These are phyloP conservation scores for Boletellus sp. DNA, from an alignment of 768 basidiomycete genomes.

Conservation along the genomic window DNA sequence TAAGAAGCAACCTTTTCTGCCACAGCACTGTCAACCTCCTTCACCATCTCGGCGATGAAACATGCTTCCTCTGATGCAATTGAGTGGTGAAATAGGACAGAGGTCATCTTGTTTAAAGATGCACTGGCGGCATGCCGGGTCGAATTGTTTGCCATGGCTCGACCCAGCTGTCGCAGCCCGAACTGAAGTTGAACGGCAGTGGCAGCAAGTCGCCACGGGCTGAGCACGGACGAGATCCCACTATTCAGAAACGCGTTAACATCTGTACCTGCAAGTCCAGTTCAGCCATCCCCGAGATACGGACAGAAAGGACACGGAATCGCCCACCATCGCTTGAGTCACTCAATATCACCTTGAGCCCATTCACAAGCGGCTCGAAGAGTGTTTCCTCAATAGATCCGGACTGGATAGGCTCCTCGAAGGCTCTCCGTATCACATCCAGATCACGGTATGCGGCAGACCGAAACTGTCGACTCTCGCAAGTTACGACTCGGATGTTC, in stretches of 20 bases:
- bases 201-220: constrained; percentile 81
- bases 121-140: constrained; percentile 50
- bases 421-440: constrained; percentile 63
- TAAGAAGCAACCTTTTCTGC: constrained; percentile 54
- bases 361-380: constrained; percentile 61
- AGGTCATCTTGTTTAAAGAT: constrained; percentile 62
- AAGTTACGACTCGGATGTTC: constrained; percentile 55
- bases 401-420: constrained; percentile 58
- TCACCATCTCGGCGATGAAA: constrained; percentile 79
- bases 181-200: constrained; percentile 79
- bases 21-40: constrained; percentile 61
- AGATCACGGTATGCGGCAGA: constrained; percentile 74
- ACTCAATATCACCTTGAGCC: constrained; percentile 62
- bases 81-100: constrained; percentile 66
- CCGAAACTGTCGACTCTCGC: constrained; percentile 64
- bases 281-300: not conserved
- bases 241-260: constrained; percentile 51
- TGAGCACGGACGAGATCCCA: constrained; percentile 63
- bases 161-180: constrained; percentile 68
- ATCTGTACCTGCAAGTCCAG: constrained; percentile 32
- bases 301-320: not conserved
- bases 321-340: constrained; percentile 56
- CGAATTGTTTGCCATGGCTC: constrained; percentile 57
- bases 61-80: constrained; percentile 78
- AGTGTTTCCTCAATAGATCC: constrained; percentile 46